Evolutionary conservation across 2,329 filamentous ascomycete genomes (phyloP).

Genomic region (Parastagonospora nodorum): DNA sequence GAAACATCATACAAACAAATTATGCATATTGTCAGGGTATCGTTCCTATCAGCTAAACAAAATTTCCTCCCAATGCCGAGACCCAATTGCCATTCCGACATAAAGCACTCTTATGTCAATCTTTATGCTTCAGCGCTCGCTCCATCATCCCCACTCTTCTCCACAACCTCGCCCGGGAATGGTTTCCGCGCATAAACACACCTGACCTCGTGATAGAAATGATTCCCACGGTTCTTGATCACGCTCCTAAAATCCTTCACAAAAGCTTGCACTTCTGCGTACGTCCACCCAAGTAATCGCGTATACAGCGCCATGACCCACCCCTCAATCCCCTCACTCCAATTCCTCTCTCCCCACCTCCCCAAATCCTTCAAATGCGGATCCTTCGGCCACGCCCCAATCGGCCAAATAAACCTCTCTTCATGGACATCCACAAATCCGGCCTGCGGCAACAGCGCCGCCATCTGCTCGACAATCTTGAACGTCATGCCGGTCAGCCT

Average conservation of each 20-base stretch:
- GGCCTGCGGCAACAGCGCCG: constrained; percentile 17
- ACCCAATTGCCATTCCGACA: background rate
- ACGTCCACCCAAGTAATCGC: constrained; percentile 44
- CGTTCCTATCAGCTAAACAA: background rate
- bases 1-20: constrained; percentile 2
- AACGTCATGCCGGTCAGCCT: constrained; percentile 34
- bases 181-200: constrained; percentile 36
- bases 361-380: constrained; percentile 41
- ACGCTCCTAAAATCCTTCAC: constrained; percentile 37
- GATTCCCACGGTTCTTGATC: constrained; percentile 41
- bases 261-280: constrained; percentile 42
- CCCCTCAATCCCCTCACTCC: constrained; percentile 48
- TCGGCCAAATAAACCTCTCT: constrained; percentile 37
- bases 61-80: background rate
- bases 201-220: constrained; percentile 48
- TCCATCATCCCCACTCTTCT: background rate
- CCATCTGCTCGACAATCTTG: constrained; percentile 24
- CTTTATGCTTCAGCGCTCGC: background rate
- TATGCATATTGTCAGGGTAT: background rate
- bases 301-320: constrained; percentile 50
- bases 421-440: constrained; percentile 38
- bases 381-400: constrained; percentile 41
- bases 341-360: constrained; percentile 46
- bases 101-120: background rate
- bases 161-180: constrained; percentile 13